Evolutionary conservation across 108 stramenopile genomes (phyloP).

Genomic region (Pseudonitzschia delicatissima): DNA sequence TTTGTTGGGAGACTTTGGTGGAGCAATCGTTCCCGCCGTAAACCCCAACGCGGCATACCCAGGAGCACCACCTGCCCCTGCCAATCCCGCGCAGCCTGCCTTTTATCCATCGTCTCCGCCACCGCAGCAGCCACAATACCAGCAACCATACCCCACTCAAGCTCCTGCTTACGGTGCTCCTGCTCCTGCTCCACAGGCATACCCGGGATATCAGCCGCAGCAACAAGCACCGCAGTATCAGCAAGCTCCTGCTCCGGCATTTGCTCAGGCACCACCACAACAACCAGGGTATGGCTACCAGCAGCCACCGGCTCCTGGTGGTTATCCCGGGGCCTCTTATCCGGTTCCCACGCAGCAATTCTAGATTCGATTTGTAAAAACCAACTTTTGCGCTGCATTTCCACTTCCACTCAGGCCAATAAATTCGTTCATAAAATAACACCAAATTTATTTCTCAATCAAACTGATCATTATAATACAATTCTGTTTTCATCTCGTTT

Average conservation of each 20-base stretch:
- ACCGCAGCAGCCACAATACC: slow-evolving; percentile 1
- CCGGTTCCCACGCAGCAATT: slow-evolving; percentile 9
- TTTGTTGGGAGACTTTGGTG: background rate
- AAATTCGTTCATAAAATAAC: no score
- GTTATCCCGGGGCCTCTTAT: slow-evolving; percentile 4
- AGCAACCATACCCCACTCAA: background rate
- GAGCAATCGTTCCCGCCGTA: slow-evolving; percentile 23
- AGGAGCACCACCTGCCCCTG: slow-evolving; percentile 14
- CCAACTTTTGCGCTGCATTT: no score
- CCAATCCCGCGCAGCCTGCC: slow-evolving; percentile 17
- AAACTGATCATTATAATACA: no score
- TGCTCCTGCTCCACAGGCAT: background rate
- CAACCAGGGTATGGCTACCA: slow-evolving; percentile 23
- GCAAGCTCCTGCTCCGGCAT: slow-evolving; percentile 13
- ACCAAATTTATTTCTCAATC: no score
- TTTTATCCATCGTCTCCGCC: slow-evolving; percentile 18
- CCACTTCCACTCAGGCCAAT: no score
- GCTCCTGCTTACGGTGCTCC: slow-evolving; percentile 6
- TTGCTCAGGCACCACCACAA: slow-evolving; percentile 23
- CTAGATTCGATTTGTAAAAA: no score
- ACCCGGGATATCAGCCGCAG: background rate
- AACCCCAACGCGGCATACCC: slow-evolving; percentile 22
- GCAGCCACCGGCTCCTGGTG: slow-evolving; percentile 16
- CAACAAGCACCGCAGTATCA: slow-evolving; percentile 1
- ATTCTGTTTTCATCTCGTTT: no score